phyloP scores from a whole-genome alignment of 2,329 filamentous ascomycete genomes.

The Stachybotrys elegans region DNA sequence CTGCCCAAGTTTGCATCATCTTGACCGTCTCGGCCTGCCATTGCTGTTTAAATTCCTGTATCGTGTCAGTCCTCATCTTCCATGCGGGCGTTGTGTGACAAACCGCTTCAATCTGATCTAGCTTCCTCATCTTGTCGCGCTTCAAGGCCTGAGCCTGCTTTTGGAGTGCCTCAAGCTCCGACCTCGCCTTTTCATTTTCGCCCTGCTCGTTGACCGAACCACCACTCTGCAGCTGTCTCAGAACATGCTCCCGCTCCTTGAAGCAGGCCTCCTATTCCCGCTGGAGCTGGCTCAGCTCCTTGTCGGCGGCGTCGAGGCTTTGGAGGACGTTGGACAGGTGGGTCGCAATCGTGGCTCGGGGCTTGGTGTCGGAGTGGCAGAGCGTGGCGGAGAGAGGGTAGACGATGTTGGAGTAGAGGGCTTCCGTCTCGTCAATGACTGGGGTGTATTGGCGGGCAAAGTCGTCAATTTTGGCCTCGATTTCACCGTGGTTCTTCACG shows the following conservation, averaged over 20 bases:
- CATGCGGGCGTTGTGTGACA: not conserved
- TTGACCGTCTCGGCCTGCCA: conserved; percentile 18
- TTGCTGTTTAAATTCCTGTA: conserved; percentile 22
- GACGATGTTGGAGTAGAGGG: conserved; percentile 24
- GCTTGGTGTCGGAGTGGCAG: conserved; percentile 17
- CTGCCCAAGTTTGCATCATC: conserved; percentile 21
- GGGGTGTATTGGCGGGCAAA: conserved; percentile 14
- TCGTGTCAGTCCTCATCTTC: not conserved
- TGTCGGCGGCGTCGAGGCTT: conserved; percentile 7
- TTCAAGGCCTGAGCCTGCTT: conserved; percentile 17
- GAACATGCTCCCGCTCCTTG: conserved; percentile 12
- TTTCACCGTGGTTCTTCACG: conserved; percentile 14
- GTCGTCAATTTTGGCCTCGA: conserved; percentile 13
- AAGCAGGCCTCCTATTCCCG: conserved; percentile 20
- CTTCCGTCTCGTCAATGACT: conserved; percentile 10
- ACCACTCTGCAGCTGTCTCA: conserved; percentile 10
- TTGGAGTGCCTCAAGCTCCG: conserved; percentile 8
- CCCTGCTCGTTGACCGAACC: not conserved
- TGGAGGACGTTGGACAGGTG: conserved; percentile 20
- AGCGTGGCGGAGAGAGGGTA: conserved; percentile 26
- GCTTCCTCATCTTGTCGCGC: conserved; percentile 10
- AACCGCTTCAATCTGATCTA: conserved; percentile 24
- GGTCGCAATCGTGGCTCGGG: conserved; percentile 16
- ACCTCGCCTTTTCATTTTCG: not conserved
- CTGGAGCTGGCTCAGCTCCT: not conserved